phyloP scores from a whole-genome alignment of 768 basidiomycete genomes.

The Lentinula sp. region DNA sequence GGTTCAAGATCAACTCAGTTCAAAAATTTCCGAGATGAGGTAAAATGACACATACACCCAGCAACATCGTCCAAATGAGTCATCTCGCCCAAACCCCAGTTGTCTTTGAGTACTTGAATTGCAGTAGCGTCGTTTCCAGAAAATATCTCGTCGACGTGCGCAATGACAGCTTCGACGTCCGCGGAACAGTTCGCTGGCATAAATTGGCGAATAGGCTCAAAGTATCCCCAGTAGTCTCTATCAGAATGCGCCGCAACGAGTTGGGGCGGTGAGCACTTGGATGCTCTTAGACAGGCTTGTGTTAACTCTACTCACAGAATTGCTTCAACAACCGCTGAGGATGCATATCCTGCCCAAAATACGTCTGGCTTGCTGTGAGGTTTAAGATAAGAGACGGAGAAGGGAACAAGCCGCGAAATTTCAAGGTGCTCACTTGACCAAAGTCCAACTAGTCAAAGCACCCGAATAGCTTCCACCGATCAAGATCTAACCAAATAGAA shows the following conservation, averaged over 20 bases:
- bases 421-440: slow-evolving; percentile 9
- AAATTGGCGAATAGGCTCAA: slow-evolving; percentile 41
- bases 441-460: slow-evolving; percentile 12
- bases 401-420: not conserved
- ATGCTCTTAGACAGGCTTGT: too few species aligned
- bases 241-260: too few species aligned
- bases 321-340: slow-evolving; percentile 36
- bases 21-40: too few species aligned
- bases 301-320: slow-evolving; percentile 18
- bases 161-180: slow-evolving; percentile 42
- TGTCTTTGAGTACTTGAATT: slow-evolving; percentile 31
- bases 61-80: slow-evolving; percentile 43
- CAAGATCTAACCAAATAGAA: slow-evolving; percentile 10
- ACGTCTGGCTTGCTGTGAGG: slow-evolving; percentile 27
- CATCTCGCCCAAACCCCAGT: slow-evolving; percentile 33
- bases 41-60: slow-evolving; percentile 22
- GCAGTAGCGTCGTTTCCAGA: slow-evolving; percentile 21
- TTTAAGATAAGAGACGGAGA: not conserved
- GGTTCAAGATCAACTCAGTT: too few species aligned
- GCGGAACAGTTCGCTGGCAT: slow-evolving; percentile 49
- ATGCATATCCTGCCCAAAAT: slow-evolving; percentile 34
- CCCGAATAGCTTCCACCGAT: slow-evolving; percentile 14
- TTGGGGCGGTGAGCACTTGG: too few species aligned
- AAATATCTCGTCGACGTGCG: slow-evolving; percentile 40
- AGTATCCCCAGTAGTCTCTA: slow-evolving; percentile 40